Percentiles rank a stretch among this genome's conserved stretches.
phyloP scores from a whole-genome alignment of 2,329 filamentous ascomycete genomes.

The Curvularia spicifera region DNA sequence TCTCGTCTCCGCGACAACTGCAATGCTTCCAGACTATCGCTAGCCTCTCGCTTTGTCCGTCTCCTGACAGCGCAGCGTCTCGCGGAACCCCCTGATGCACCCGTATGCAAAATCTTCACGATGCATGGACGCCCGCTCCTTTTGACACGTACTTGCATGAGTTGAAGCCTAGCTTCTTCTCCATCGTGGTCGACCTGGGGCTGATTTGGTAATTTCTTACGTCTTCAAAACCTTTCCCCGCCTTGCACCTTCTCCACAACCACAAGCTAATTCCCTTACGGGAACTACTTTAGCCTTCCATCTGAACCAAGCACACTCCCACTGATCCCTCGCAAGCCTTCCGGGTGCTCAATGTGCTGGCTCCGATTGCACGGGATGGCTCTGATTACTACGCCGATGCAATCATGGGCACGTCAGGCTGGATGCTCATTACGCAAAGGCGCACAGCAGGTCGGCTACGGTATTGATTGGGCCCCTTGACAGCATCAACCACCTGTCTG shows the following conservation, averaged over 20 bases:
- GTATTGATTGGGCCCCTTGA: slow-evolving; percentile 7
- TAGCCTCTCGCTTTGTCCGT: neutral
- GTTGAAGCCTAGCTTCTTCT: slow-evolving; percentile 26
- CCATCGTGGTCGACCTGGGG: slow-evolving; percentile 27
- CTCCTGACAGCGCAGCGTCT: neutral
- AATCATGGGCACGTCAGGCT: neutral
- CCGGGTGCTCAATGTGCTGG: neutral
- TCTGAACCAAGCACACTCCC: slow-evolving; percentile 29
- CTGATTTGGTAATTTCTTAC: slow-evolving; percentile 45
- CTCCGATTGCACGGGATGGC: slow-evolving; percentile 1
- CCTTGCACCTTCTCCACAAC: slow-evolving; percentile 38
- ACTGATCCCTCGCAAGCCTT: neutral
- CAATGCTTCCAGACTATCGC: neutral
- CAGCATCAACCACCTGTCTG: slow-evolving; percentile 5
- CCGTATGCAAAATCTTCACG: slow-evolving; percentile 30
- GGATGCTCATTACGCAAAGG: neutral
- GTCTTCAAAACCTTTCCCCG: slow-evolving; percentile 48
- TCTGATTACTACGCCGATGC: neutral
- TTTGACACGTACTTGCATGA: slow-evolving; percentile 35
- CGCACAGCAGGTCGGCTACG: slow-evolving; percentile 7
- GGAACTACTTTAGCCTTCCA: slow-evolving; percentile 43
- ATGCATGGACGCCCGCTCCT: slow-evolving; percentile 19
- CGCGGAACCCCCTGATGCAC: slow-evolving; percentile 22
- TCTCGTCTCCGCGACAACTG: neutral
- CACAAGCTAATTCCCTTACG: slow-evolving; percentile 27